Conservation (phyloP, 2,329 filamentous ascomycete genomes). For the Fusarium sp. region DNA sequence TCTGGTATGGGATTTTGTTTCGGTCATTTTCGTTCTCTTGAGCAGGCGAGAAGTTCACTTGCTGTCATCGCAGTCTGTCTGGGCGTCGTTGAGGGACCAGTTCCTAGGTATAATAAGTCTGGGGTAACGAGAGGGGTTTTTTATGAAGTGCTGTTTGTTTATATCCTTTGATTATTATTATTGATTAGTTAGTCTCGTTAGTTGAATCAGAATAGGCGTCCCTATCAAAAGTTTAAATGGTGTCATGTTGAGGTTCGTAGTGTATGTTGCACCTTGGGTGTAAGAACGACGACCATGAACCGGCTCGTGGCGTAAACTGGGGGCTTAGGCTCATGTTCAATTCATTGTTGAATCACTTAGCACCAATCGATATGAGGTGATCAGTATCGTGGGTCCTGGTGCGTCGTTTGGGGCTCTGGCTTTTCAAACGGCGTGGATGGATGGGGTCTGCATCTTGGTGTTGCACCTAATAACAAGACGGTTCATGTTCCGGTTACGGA, state of each 20-base stretch:
- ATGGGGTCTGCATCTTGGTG: slow-evolving; percentile 12
- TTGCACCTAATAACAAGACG: slow-evolving; percentile 1
- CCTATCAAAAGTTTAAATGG: not conserved
- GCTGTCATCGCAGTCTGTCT: slow-evolving; percentile 1
- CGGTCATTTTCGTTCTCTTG: not conserved
- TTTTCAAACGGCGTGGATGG: slow-evolving; percentile 18
- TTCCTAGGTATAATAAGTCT: not conserved
- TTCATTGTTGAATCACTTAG: not conserved
- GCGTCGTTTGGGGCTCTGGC: slow-evolving; percentile 4
- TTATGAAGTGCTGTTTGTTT: slow-evolving; percentile 15
- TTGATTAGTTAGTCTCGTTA: slow-evolving; percentile 6
- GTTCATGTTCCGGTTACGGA: slow-evolving; percentile 16
- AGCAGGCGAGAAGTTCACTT: slow-evolving; percentile 4
- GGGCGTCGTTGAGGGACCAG: not conserved
- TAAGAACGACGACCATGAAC: not conserved
- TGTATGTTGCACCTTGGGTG: not conserved
- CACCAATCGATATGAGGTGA: slow-evolving; percentile 44
- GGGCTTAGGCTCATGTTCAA: not conserved
- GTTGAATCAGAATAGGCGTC: slow-evolving; percentile 22
- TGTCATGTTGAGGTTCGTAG: not conserved
- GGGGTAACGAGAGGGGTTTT: slow-evolving; percentile 4
- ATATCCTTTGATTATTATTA: slow-evolving; percentile 23
- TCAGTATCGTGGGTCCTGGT: slow-evolving; percentile 30
- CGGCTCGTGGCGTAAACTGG: not conserved
- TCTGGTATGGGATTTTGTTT: not conserved